A percentile compares a stretch with the other conserved stretches of the same genome.
Evolutionary conservation across 306 rosid species (phyloP).

Genomic region (Dalbergia cochinchinensis): DNA sequence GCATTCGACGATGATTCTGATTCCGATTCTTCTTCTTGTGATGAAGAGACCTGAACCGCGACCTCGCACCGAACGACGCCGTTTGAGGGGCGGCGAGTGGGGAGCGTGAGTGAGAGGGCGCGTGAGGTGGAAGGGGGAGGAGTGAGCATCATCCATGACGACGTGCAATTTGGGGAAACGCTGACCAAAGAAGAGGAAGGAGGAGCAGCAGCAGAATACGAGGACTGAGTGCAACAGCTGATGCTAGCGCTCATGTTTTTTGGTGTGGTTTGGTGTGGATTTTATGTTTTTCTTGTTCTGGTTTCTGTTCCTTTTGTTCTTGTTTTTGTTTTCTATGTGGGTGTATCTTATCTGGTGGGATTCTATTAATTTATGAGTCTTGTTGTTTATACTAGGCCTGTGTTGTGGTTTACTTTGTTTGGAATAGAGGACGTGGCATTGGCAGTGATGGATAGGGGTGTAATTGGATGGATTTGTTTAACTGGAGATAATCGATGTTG

Average conservation of each 20-base stretch:
- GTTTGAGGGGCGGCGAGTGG: neutral
- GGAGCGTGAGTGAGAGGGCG: neutral
- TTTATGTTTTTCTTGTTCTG: neutral
- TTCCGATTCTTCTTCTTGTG: slow-evolving; percentile 34
- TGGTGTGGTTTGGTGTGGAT: neutral
- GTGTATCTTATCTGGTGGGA: too few relatives aligned
- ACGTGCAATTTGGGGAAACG: slow-evolving; percentile 37
- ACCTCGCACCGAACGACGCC: slow-evolving; percentile 58
- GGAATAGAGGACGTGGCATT: neutral
- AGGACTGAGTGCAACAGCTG: neutral
- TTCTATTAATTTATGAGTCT: too few relatives aligned
- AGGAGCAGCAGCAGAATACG: too few relatives aligned
- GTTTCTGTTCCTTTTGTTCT: neutral
- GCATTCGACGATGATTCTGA: neutral
- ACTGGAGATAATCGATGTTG: too few relatives aligned
- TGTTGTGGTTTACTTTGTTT: too few relatives aligned
- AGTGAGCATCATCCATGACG: neutral
- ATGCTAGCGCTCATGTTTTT: slow-evolving; percentile 7
- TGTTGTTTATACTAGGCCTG: too few relatives aligned
- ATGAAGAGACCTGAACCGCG: slow-evolving; percentile 51
- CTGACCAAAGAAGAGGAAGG: slow-evolving; percentile 2
- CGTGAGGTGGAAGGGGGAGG: neutral
- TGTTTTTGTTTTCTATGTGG: neutral
- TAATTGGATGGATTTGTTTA: neutral
- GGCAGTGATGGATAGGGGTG: neutral